phyloP scores from a whole-genome alignment of 495 filamentous ascomycete species.

The Xylaria acuta region DNA sequence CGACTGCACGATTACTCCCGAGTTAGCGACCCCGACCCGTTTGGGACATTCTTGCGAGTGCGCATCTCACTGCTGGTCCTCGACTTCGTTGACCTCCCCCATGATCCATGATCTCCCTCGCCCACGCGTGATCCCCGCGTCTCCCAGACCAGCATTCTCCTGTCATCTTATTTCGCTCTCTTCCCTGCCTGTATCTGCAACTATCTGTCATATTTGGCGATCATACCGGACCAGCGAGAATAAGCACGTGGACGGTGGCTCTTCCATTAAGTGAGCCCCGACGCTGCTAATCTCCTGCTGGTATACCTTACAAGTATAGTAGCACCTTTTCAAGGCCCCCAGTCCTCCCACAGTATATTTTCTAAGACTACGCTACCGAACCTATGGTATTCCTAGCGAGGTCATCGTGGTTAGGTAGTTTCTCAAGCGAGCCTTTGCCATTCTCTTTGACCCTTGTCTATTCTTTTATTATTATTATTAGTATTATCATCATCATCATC shows the following conservation, averaged over 20 bases:
- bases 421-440: constrained; percentile 6
- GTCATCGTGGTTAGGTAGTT: not conserved
- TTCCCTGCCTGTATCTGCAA: not conserved
- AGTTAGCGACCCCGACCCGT: constrained; percentile 6
- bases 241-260: not conserved
- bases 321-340: not conserved
- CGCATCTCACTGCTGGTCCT: not conserved
- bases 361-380: not conserved
- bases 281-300: not conserved
- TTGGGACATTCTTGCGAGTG: constrained; percentile 29
- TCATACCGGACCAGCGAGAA: not conserved
- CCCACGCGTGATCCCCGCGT: not conserved
- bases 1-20: not conserved
- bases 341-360: not conserved
- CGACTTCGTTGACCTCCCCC: not conserved
- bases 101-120: not conserved
- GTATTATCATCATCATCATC: too few species aligned
- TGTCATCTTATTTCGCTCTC: constrained; percentile 11
- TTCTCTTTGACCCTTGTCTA: not conserved
- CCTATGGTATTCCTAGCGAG: not conserved
- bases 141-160: not conserved
- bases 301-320: not conserved
- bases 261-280: not conserved
- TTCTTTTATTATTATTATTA: too few species aligned
- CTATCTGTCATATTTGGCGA: not conserved